Evolutionary conservation across 176 grass and related monocot genomes (phyloP).

Genomic region (Triticum turgidum): DNA sequence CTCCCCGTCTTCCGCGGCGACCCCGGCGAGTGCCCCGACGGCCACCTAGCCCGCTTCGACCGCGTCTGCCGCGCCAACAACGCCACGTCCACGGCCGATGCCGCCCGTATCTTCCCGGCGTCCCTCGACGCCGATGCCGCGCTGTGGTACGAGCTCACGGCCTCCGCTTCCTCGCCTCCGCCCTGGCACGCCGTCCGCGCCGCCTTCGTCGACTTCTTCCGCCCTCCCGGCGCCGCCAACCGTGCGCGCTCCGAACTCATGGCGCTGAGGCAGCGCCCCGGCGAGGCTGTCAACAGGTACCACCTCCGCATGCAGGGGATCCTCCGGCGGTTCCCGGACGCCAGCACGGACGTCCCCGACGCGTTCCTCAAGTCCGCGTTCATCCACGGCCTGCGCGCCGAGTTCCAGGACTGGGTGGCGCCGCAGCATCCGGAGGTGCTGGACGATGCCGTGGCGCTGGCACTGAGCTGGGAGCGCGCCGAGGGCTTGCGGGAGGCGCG

Average conservation of each 20-base stretch:
- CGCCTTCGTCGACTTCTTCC: constrained; percentile 63
- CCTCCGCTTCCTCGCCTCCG: background rate
- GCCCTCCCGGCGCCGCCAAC: constrained; percentile 33
- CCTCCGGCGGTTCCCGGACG: constrained; percentile 39
- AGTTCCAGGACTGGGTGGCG: constrained; percentile 52
- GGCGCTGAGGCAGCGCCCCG: constrained; percentile 40
- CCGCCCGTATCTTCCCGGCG: constrained; percentile 58
- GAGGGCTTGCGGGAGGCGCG: constrained; percentile 44
- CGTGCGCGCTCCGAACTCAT: constrained; percentile 46
- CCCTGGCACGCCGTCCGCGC: constrained; percentile 45
- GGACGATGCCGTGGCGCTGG: constrained; percentile 54
- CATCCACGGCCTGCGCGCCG: constrained; percentile 50
- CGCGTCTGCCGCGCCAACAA: constrained; percentile 51
- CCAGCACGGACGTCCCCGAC: constrained; percentile 28
- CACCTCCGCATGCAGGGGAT: constrained; percentile 57
- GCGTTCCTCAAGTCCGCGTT: constrained; percentile 39
- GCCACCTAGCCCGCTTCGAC: constrained; percentile 58
- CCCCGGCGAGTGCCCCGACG: constrained; percentile 50
- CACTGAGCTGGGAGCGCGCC: constrained; percentile 50
- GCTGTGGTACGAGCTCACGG: constrained; percentile 47
- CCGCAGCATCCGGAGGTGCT: constrained; percentile 39
- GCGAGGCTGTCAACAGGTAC: constrained; percentile 47
- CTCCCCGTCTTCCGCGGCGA: constrained; percentile 67
- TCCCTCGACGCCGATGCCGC: constrained; percentile 61
- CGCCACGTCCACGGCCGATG: constrained; percentile 20